Evolutionary conservation across 2,329 filamentous ascomycete species (phyloP).

Genomic region (Phyllachora maydis): DNA sequence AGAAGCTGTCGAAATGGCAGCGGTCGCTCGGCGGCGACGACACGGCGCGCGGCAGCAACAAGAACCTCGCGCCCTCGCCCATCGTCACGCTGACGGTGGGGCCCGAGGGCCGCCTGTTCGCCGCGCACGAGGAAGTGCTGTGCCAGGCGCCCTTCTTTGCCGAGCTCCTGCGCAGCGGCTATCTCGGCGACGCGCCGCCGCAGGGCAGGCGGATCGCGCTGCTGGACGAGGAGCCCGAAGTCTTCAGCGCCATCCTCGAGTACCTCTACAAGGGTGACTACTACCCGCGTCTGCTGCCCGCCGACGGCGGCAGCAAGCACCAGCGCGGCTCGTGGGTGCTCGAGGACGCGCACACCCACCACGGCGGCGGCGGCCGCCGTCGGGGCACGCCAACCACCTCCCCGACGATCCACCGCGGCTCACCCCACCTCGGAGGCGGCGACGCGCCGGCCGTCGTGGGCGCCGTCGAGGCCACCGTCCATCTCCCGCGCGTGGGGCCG

Average conservation of each 20-base stretch:
- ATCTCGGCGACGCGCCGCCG: slow-evolving; percentile 53
- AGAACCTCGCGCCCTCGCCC: slow-evolving; percentile 29
- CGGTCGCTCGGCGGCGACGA: slow-evolving; percentile 43
- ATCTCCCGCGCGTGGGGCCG: slow-evolving; percentile 52
- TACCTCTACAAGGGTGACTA: slow-evolving; percentile 97
- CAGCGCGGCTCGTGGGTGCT: slow-evolving; percentile 79
- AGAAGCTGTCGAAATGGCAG: slow-evolving; percentile 70
- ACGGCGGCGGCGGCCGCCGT: too few relatives aligned
- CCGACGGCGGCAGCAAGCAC: too few relatives aligned
- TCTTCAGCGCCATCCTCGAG: slow-evolving; percentile 85
- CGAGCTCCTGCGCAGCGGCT: slow-evolving; percentile 48
- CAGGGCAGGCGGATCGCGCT: slow-evolving; percentile 63
- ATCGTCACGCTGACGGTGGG: slow-evolving; percentile 80
- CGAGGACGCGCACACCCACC: slow-evolving; percentile 44
- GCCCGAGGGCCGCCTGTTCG: slow-evolving; percentile 71
- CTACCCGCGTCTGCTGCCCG: slow-evolving; percentile 71
- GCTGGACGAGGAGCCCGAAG: slow-evolving; percentile 63
- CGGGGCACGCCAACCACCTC: slow-evolving; percentile 22
- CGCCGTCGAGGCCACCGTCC: slow-evolving; percentile 56
- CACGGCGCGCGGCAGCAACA: slow-evolving; percentile 11
- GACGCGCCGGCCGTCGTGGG: slow-evolving; percentile 33
- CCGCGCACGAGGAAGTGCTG: slow-evolving; percentile 84
- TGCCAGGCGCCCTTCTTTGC: slow-evolving; percentile 71
- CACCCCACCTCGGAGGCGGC: slow-evolving; percentile 16
- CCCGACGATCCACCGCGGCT: slow-evolving; percentile 25